Evolutionary conservation across 768 basidiomycete species (phyloP).

Genomic region (Filobasidium floriforme): DNA sequence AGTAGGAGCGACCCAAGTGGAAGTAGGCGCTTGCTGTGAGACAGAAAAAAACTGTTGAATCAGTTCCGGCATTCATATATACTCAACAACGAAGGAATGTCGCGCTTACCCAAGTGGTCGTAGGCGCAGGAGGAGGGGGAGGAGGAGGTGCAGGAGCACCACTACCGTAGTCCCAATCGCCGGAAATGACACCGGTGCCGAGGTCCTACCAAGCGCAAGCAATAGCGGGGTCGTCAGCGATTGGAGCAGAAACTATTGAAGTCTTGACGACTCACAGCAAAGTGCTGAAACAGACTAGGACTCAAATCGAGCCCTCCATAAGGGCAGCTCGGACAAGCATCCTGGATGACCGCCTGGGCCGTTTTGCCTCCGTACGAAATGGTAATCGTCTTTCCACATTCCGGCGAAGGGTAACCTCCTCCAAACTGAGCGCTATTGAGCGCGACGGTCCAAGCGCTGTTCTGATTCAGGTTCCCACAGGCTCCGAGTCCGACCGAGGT

Average conservation of each 20-base stretch:
- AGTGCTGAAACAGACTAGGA: slow-evolving; percentile 58
- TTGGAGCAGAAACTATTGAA: too few species aligned
- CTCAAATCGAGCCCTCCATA: slow-evolving; percentile 63
- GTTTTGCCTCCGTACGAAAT: slow-evolving; percentile 60
- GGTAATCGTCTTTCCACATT: slow-evolving; percentile 58
- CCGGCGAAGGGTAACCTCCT: slow-evolving; percentile 56
- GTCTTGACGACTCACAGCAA: slow-evolving; percentile 46
- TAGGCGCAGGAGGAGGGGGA: slow-evolving; percentile 21
- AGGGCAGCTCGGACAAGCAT: slow-evolving; percentile 65
- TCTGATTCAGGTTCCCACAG: slow-evolving; percentile 44
- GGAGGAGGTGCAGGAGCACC: slow-evolving; percentile 41
- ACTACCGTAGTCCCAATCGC: slow-evolving; percentile 56
- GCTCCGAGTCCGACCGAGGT: slow-evolving; percentile 48
- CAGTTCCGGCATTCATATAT: background rate
- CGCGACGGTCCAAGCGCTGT: slow-evolving; percentile 47
- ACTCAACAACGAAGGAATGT: background rate
- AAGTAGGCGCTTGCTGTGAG: slow-evolving; percentile 30
- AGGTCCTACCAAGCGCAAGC: slow-evolving; percentile 20
- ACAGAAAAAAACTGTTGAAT: slow-evolving; percentile 18
- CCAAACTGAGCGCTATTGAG: slow-evolving; percentile 52
- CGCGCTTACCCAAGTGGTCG: slow-evolving; percentile 15
- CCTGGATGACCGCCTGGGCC: slow-evolving; percentile 55
- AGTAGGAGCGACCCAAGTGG: slow-evolving; percentile 24
- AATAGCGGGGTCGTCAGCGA: background rate
- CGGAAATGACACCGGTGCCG: slow-evolving; percentile 55